Evolutionary conservation across 768 basidiomycete genomes (phyloP).

Genomic region (Terana coerulea): DNA sequence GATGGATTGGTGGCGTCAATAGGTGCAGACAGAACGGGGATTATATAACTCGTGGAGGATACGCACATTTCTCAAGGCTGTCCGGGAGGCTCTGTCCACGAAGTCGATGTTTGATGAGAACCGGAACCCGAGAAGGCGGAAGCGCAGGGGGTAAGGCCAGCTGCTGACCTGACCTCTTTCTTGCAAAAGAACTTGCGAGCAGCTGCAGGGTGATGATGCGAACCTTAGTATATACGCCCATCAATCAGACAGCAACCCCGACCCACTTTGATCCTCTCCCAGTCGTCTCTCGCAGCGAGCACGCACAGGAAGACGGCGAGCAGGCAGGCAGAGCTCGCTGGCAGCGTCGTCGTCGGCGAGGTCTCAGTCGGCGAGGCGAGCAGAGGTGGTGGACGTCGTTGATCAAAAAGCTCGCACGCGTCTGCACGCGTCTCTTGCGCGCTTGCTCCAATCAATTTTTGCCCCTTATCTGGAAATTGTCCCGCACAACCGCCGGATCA

Average conservation of each 20-base stretch:
- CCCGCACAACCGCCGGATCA: conserved; percentile 1
- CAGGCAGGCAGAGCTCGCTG: background rate
- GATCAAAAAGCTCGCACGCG: conserved; percentile 9
- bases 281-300: background rate
- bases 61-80: conserved; percentile 23
- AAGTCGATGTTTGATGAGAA: conserved; percentile 25
- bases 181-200: background rate
- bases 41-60: conserved; percentile 19
- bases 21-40: conserved; percentile 11
- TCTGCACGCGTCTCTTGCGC: conserved; percentile 5
- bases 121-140: conserved; percentile 12
- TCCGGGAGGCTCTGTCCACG: conserved; percentile 21
- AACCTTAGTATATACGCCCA: conserved; percentile 1
- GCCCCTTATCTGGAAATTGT: background rate
- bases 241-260: background rate
- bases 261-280: background rate
- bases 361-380: background rate
- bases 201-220: background rate
- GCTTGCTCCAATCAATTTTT: conserved; percentile 4
- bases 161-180: background rate
- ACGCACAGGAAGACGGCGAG: background rate
- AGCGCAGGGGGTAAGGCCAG: background rate
- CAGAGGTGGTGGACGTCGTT: conserved; percentile 7
- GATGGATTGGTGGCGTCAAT: conserved; percentile 7
- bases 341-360: background rate